A percentile compares a stretch with the other conserved stretches of the same genome.
These are phyloP conservation scores for Cichorium intybus DNA, from an alignment of 140 eudicot genomes.

Conservation along the genomic window DNA sequence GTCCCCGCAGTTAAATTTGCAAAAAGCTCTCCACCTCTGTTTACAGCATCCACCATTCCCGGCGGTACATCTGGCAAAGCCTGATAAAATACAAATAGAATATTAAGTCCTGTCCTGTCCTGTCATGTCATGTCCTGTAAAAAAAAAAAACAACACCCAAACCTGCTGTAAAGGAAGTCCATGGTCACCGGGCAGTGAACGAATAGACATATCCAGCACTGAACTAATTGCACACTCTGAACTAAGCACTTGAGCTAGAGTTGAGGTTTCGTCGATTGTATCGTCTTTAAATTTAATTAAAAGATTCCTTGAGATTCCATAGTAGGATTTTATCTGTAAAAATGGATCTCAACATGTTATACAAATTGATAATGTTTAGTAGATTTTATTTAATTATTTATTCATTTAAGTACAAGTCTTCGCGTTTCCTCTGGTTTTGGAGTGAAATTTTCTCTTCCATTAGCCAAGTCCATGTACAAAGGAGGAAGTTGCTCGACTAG, in stretches of 20 bases:
- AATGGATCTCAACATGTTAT: not conserved
- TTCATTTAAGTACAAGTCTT: slow-evolving; percentile 61
- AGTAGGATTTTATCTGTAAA: slow-evolving; percentile 81
- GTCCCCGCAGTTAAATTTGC: slow-evolving; percentile 82
- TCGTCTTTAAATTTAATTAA: slow-evolving; percentile 89
- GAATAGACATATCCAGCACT: slow-evolving; percentile 91
- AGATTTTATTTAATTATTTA: too few species aligned
- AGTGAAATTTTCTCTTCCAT: slow-evolving; percentile 86
- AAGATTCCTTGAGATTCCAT: slow-evolving; percentile 87
- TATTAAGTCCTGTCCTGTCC: not conserved
- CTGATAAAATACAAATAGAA: slow-evolving; percentile 30
- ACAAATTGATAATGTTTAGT: not conserved
- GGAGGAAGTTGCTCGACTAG: slow-evolving; percentile 95
- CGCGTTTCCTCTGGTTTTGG: slow-evolving; percentile 97
- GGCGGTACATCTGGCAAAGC: slow-evolving; percentile 94
- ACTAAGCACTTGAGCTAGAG: slow-evolving; percentile 84
- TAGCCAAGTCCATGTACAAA: slow-evolving; percentile 82
- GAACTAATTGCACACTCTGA: slow-evolving; percentile 84
- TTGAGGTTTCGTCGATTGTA: slow-evolving; percentile 80
- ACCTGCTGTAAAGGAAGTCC: slow-evolving; percentile 94
- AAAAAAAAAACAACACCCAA: not conserved
- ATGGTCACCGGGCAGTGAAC: slow-evolving; percentile 90
- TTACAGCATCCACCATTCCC: slow-evolving; percentile 88
- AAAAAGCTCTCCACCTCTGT: slow-evolving; percentile 80
- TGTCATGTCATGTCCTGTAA: too few species aligned